phyloP scores from a whole-genome alignment of 805 yeast species.

The Yarrowia osloensis region DNA sequence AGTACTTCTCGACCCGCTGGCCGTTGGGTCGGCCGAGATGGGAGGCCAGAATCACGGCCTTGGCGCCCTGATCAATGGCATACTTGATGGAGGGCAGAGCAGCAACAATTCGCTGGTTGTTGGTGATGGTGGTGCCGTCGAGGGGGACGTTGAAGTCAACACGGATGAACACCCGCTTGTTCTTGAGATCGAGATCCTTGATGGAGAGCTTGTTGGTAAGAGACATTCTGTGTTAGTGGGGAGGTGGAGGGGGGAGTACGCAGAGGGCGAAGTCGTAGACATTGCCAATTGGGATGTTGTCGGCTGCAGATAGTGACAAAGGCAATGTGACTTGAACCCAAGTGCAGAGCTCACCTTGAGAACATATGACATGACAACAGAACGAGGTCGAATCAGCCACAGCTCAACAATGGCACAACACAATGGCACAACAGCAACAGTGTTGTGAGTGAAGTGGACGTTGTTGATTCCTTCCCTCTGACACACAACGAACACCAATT shows the following conservation, averaged over 20 bases:
- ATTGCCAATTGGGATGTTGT: too few relatives aligned
- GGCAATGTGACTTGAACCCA: too few relatives aligned
- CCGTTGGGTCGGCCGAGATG: slow-evolving; percentile 99
- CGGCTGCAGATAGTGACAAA: too few relatives aligned
- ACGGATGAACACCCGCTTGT: slow-evolving; percentile 97
- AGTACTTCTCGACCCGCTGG: slow-evolving; percentile 78
- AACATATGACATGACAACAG: too few relatives aligned
- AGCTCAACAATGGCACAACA: too few relatives aligned
- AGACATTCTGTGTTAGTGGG: slow-evolving; percentile 60
- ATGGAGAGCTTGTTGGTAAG: slow-evolving; percentile 91
- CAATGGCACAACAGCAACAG: too few relatives aligned
- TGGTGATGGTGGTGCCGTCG: slow-evolving; percentile 95
- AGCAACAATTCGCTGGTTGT: slow-evolving; percentile 99
- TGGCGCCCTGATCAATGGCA: slow-evolving; percentile 87
- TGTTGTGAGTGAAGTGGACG: too few relatives aligned
- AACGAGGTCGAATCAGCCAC: too few relatives aligned
- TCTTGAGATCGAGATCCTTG: slow-evolving; percentile 80
- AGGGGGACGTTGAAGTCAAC: slow-evolving; percentile 65
- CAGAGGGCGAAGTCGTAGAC: not conserved
- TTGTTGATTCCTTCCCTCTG: too few relatives aligned
- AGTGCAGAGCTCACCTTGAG: too few relatives aligned
- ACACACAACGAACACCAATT: too few relatives aligned
- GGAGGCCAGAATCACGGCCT: slow-evolving; percentile 88
- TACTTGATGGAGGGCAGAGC: slow-evolving; percentile 98
- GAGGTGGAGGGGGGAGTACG: not conserved